Conservation (phyloP, 1,284 basidiomycete species). For the Psilocybe mexicana region DNA sequence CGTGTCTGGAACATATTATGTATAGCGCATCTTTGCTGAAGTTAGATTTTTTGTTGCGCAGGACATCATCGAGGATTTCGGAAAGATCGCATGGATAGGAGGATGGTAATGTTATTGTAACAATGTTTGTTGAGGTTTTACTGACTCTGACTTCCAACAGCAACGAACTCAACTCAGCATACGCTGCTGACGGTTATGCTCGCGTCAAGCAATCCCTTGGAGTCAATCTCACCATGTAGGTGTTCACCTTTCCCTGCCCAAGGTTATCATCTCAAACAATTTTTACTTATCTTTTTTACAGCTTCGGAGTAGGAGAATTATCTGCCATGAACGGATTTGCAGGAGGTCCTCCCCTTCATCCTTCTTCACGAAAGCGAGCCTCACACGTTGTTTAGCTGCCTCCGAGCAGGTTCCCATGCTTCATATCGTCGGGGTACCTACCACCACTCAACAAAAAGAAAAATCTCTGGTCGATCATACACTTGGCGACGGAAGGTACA, state of each 20-base stretch:
- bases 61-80: constrained; percentile 5
- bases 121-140: neutral
- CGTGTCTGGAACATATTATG: neutral
- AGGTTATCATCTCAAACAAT: neutral
- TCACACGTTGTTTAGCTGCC: constrained; percentile 45
- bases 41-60: neutral
- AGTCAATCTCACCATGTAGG: constrained; percentile 73
- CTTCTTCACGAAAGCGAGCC: neutral
- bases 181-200: constrained; percentile 91
- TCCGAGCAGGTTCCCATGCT: constrained; percentile 90
- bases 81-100: constrained; percentile 9
- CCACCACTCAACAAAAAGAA: constrained; percentile 65
- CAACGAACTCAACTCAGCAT: constrained; percentile 84
- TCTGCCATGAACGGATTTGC: constrained; percentile 81
- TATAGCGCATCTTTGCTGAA: neutral
- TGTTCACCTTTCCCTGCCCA: neutral
- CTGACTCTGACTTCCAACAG: constrained; percentile 34
- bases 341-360: constrained; percentile 43
- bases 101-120: neutral
- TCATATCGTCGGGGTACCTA: constrained; percentile 88
- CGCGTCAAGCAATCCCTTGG: constrained; percentile 77
- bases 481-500: constrained; percentile 75
- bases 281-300: constrained; percentile 30
- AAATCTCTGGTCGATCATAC: constrained; percentile 81
- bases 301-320: constrained; percentile 88